Percentiles rank a stretch among this genome's conserved stretches.
phyloP scores from a whole-genome alignment of 2,329 filamentous ascomycete genomes.

The Pseudogymnoascus sp. region DNA sequence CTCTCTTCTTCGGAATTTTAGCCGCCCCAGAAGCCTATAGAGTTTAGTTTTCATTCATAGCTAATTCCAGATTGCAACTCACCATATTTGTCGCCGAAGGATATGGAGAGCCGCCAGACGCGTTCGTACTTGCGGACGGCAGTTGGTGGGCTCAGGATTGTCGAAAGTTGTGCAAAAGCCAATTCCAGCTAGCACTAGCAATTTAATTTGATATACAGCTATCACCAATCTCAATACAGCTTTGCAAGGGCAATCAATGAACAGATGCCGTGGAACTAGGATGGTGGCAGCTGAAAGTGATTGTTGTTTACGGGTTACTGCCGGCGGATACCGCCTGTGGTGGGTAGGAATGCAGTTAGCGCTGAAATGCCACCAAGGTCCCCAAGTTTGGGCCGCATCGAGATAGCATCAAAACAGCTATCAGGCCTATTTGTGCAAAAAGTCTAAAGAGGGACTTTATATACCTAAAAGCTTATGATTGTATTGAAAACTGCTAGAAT shows the following conservation, averaged over 20 bases:
- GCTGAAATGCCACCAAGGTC: not conserved
- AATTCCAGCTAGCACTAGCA: not conserved
- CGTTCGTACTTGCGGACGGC: not conserved
- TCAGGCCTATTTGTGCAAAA: no score
- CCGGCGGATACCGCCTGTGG: not conserved
- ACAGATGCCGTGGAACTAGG: not conserved
- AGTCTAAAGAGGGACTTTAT: no score
- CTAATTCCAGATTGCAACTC: not conserved
- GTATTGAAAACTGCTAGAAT: no score
- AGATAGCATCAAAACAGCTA: no score
- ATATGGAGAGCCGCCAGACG: not conserved
- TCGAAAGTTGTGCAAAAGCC: not conserved
- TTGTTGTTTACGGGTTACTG: conserved; percentile 2
- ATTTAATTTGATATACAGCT: not conserved
- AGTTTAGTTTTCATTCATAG: not conserved
- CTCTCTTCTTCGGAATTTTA: conserved; percentile 6
- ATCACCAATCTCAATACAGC: not conserved
- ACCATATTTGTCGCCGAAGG: not conserved
- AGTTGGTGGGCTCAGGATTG: not conserved
- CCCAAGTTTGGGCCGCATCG: no score
- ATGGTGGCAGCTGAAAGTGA: not conserved
- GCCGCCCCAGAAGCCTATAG: not conserved
- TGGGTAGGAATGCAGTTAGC: not conserved
- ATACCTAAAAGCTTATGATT: no score
- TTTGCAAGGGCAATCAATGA: not conserved